Evolutionary conservation across 257 asterid genomes (phyloP).

Genomic region (Plectranthus barbatus): DNA sequence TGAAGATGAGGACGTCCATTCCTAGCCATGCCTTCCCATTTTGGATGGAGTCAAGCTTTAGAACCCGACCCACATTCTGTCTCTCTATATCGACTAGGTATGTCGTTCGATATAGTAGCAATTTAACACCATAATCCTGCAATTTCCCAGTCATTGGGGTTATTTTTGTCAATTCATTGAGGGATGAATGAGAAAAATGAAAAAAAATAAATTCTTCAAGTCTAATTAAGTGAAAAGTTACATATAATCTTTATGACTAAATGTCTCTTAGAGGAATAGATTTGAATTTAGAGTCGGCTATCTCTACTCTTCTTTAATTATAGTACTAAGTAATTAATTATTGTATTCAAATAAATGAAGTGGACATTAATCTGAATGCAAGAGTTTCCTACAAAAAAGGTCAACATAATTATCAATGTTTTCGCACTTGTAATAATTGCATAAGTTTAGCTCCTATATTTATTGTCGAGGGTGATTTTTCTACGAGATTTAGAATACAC

Average conservation of each 20-base stretch:
- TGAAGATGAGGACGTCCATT: constrained; percentile 49
- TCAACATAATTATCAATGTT: neutral
- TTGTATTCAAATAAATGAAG: neutral
- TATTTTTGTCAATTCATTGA: neutral
- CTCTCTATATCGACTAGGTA: constrained; percentile 65
- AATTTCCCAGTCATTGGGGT: no score
- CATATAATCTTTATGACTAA: no score
- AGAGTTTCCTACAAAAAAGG: neutral
- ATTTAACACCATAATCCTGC: constrained; percentile 64
- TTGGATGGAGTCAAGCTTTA: constrained; percentile 57
- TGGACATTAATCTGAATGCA: neutral
- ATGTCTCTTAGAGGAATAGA: no score
- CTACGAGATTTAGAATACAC: no score
- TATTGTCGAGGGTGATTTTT: no score
- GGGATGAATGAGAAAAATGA: no score
- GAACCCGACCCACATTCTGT: constrained; percentile 44
- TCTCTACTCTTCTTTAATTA: neutral
- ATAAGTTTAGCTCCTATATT: neutral
- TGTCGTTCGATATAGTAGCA: constrained; percentile 61
- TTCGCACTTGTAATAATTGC: neutral
- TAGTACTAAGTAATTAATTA: neutral
- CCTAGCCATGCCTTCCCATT: constrained; percentile 65
- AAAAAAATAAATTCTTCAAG: no score
- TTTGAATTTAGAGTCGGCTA: neutral
- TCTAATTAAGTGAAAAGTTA: no score